Base-by-base conservation (phyloP, 352 stramenopile species). In the Lagenidium sp. region DNA sequence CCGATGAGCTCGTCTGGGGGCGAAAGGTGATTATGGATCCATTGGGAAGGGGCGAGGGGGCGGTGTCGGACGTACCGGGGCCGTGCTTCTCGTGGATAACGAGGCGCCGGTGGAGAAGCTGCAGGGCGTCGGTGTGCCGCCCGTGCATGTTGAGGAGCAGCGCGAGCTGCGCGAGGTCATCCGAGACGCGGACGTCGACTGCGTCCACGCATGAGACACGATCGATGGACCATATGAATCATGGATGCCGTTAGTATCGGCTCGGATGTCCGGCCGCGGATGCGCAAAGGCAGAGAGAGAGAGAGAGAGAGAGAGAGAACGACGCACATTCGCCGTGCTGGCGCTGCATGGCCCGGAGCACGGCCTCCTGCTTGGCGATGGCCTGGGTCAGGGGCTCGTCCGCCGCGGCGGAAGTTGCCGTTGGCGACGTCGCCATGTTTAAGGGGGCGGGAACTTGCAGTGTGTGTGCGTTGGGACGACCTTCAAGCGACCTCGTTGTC, bases 21-120 rank as follows among this genome's bases (percentile, higher is more conserved):
- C 6, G 22, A 12, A 12, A 18, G 22, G 39, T 36, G 13, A 23
- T 28, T 36, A 20, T 45, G 20, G 26, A 29, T 2, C 15, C n/a
- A 43, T 12, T 10, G 20, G 13, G 22, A 22, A 19, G 13, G 11
- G 20, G 15, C 1, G n/a, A 30, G 20, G 12, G 5, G 23, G 6
- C n/a, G 8, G 7, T 24, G 22, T 12, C 6, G 21, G 21, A 46
- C 43, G 48, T 47, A 86, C 73, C 68, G 6, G 73, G 70, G 0
- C 76, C 76, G 47, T 71, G 80, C 49, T 88, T 88, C 43, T 88
- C 76, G 50, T 88, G 76, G 57, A 88, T 88, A 23, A 88, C 76
- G n/a, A 88, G 68, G 2, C 74, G 72, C 48, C 67, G 69, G 48
- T 88, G 76, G 36, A 88, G 64, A 49, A 85, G 59, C 20, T 65